Conservation (phyloP, 306 rosid genomes). For the Macrotyloma uniflorum region DNA sequence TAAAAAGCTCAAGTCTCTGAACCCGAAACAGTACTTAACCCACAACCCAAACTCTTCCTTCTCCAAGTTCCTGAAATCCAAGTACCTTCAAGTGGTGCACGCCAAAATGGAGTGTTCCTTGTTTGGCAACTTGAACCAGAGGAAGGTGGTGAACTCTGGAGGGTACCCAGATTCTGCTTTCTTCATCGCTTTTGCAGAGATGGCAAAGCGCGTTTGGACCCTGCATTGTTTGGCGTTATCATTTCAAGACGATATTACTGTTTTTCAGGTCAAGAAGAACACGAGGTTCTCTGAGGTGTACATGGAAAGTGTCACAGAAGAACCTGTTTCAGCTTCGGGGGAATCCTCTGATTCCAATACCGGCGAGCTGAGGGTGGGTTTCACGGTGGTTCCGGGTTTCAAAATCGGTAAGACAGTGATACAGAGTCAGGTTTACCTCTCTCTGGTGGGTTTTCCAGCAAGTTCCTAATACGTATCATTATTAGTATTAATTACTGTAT, state of each 20-base stretch:
- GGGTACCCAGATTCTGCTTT: slow-evolving; percentile 79
- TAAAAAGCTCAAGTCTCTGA: slow-evolving; percentile 56
- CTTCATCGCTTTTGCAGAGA: slow-evolving; percentile 75
- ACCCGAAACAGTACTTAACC: slow-evolving; percentile 49
- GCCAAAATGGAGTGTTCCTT: slow-evolving; percentile 97
- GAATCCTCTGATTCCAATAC: slow-evolving; percentile 37
- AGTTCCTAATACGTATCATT: background rate
- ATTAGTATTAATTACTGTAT: background rate
- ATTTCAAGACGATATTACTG: slow-evolving; percentile 51
- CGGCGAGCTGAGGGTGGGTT: slow-evolving; percentile 59
- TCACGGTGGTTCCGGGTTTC: slow-evolving; percentile 93
- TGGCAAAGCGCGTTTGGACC: slow-evolving; percentile 81
- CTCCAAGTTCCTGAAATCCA: slow-evolving; percentile 58
- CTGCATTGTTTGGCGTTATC: slow-evolving; percentile 78
- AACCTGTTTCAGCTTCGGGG: slow-evolving; percentile 39
- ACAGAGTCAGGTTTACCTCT: slow-evolving; percentile 82
- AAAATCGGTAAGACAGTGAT: slow-evolving; percentile 66
- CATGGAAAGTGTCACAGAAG: slow-evolving; percentile 79
- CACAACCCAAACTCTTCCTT: slow-evolving; percentile 65
- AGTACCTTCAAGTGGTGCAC: slow-evolving; percentile 75
- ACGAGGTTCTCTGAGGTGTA: slow-evolving; percentile 87
- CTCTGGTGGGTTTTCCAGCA: slow-evolving; percentile 46
- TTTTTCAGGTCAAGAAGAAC: slow-evolving; percentile 73
- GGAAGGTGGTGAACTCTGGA: slow-evolving; percentile 72
- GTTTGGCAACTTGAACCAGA: slow-evolving; percentile 82